Conservation (phyloP, 495 filamentous ascomycete genomes). For the Daldinia childiae region DNA sequence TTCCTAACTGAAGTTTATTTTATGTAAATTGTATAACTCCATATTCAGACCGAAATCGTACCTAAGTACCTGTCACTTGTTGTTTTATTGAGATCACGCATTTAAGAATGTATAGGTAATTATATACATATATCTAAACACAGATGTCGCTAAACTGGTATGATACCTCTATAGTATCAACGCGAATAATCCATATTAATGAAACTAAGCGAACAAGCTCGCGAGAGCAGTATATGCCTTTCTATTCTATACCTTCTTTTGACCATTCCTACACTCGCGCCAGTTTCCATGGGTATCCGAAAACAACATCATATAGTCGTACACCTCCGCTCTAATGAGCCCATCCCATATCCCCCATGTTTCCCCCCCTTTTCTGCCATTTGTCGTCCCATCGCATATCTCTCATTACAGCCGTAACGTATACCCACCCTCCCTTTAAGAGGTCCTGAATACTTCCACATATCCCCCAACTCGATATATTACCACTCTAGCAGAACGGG, state of each 20-base stretch:
- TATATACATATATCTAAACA: no score
- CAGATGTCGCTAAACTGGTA: background rate
- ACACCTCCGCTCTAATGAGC: slow-evolving; percentile 38
- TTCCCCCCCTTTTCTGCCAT: slow-evolving; percentile 32
- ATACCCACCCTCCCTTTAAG: slow-evolving; percentile 8
- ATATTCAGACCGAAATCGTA: no score
- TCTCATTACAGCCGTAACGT: slow-evolving; percentile 19
- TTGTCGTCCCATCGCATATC: slow-evolving; percentile 32
- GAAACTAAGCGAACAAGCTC: slow-evolving; percentile 33
- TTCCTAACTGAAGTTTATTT: no score
- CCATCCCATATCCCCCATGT: slow-evolving; percentile 36
- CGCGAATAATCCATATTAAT: slow-evolving; percentile 25
- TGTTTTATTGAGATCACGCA: no score
- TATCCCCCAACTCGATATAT: slow-evolving; percentile 12
- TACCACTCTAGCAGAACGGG: slow-evolving; percentile 15
- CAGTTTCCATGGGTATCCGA: slow-evolving; percentile 44
- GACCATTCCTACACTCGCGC: slow-evolving; percentile 31
- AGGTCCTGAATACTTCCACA: background rate
- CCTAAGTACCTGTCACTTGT: no score
- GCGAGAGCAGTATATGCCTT: slow-evolving; percentile 37
- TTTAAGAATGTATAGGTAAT: no score
- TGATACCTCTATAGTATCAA: slow-evolving; percentile 1
- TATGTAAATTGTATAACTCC: no score
- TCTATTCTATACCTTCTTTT: slow-evolving; percentile 43
- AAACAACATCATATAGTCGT: slow-evolving; percentile 48